A percentile compares a stretch with the other conserved stretches of the same genome.
Conservation (phyloP, 2,329 filamentous ascomycete genomes). For the Aspergillus hortae region DNA sequence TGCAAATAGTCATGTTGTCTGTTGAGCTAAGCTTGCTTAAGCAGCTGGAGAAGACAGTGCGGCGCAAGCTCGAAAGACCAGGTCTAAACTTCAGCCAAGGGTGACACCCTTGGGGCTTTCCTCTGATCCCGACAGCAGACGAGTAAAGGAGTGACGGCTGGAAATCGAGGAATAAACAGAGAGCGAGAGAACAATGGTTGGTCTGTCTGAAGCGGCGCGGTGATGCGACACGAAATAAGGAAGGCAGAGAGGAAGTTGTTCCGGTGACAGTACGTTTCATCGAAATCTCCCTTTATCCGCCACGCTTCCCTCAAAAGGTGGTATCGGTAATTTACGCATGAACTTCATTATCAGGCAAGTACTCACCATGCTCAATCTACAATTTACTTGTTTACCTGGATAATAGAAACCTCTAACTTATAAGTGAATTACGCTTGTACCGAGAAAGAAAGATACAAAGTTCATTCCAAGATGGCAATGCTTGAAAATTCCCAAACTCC, state of each 20-base stretch:
- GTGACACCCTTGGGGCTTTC: not conserved
- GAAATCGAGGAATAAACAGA: too few relatives aligned
- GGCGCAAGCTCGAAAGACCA: too few relatives aligned
- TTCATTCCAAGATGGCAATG: not conserved
- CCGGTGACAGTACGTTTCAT: slow-evolving; percentile 17
- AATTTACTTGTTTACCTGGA: not conserved
- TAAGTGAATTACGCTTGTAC: too few relatives aligned
- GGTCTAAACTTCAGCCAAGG: not conserved
- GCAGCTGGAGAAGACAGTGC: too few relatives aligned
- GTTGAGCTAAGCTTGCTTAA: not conserved
- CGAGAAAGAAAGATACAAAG: not conserved
- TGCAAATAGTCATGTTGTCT: slow-evolving; percentile 52
- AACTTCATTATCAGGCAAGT: too few relatives aligned
- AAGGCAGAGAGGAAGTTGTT: slow-evolving; percentile 1
- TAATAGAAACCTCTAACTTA: too few relatives aligned
- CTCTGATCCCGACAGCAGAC: not conserved
- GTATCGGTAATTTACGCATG: too few relatives aligned
- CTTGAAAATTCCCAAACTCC: slow-evolving; percentile 16
- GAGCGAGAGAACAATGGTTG: not conserved
- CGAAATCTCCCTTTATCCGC: not conserved
- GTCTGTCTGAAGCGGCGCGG: not conserved
- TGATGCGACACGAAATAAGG: not conserved
- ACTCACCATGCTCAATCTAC: too few relatives aligned
- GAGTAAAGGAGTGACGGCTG: not conserved
- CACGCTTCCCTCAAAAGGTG: too few relatives aligned